phyloP scores from a whole-genome alignment of 306 rosid genomes.

The Cucurbita ficifolia region DNA sequence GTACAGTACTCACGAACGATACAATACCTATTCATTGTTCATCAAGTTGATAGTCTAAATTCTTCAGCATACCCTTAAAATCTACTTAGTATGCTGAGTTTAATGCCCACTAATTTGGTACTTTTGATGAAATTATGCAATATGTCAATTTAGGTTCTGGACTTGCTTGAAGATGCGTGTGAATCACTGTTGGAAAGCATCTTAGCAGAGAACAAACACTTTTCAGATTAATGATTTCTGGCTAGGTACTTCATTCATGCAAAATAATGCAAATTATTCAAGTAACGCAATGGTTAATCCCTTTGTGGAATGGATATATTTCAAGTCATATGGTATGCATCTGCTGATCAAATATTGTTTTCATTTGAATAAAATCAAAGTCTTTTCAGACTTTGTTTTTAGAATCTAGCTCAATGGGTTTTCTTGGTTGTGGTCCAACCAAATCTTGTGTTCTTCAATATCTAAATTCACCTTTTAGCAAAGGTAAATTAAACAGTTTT shows the following conservation, averaged over 20 bases:
- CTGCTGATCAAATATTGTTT: background rate
- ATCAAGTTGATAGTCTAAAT: background rate
- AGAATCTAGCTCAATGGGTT: background rate
- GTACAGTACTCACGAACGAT: background rate
- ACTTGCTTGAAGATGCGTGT: conserved; percentile 90
- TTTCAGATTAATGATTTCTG: conserved; percentile 20
- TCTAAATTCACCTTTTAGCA: background rate
- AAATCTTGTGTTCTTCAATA: background rate
- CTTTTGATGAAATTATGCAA: background rate
- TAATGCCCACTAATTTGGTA: background rate
- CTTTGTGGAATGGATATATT: background rate
- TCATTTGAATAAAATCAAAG: background rate
- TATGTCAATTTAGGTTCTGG: conserved; percentile 53
- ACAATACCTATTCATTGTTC: background rate
- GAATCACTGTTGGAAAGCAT: conserved; percentile 60
- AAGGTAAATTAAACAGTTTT: background rate
- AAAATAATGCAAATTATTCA: background rate
- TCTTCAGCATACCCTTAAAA: background rate
- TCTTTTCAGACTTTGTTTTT: background rate
- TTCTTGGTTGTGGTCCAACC: background rate
- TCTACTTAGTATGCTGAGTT: background rate
- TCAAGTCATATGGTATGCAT: background rate
- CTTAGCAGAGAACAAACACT: conserved; percentile 49
- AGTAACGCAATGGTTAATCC: background rate
- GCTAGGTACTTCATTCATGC: background rate